phyloP scores from a whole-genome alignment of 163 green algal species.

The Chlorella variabilis region DNA sequence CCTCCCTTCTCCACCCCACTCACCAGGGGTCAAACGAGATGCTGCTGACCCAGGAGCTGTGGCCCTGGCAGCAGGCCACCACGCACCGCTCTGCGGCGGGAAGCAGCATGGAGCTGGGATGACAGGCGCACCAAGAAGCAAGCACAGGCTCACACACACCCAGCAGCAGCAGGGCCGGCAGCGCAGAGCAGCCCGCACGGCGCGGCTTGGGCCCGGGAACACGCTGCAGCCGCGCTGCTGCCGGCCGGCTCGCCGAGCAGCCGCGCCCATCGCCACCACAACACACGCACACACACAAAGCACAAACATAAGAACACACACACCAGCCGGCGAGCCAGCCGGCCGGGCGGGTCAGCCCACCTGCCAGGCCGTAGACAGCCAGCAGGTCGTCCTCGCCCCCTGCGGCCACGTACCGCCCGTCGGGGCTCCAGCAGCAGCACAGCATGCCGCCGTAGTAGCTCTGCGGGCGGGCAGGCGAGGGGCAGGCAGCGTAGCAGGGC shows the following conservation, averaged over 20 bases:
- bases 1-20: neutral
- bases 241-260: too few species aligned
- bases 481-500: too few species aligned
- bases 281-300: too few species aligned
- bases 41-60: constrained; percentile 78
- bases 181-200: too few species aligned
- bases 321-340: too few species aligned
- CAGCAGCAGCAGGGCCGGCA: neutral
- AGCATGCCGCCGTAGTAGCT: constrained; percentile 75
- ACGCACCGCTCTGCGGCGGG: constrained; percentile 53
- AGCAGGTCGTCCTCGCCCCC: constrained; percentile 91
- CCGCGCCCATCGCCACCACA: too few species aligned
- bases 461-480: constrained; percentile 22
- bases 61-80: constrained; percentile 76
- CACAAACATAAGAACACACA: too few species aligned
- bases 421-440: constrained; percentile 78
- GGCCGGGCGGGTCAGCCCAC: neutral
- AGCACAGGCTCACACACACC: too few species aligned
- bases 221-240: too few species aligned
- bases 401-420: constrained; percentile 76
- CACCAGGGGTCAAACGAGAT: constrained; percentile 83
- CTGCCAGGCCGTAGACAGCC: constrained; percentile 66
- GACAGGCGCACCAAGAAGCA: too few species aligned
- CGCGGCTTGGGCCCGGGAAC: too few species aligned
- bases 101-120: too few species aligned